Evolutionary conservation across 805 yeast species (phyloP).

Genomic region (Lachancea thermotolerans): DNA sequence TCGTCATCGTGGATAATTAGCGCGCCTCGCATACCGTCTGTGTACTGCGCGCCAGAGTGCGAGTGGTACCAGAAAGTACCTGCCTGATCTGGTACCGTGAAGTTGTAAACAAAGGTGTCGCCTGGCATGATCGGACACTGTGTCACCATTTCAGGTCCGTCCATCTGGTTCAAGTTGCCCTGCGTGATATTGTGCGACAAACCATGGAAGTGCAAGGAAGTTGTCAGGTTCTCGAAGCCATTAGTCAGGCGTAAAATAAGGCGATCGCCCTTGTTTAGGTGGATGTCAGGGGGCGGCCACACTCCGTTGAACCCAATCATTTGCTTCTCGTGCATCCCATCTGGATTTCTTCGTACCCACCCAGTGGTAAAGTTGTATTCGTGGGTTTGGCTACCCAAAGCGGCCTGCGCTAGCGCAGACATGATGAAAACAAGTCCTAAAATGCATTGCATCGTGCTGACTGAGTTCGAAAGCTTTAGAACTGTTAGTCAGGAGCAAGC

Average conservation of each 20-base stretch:
- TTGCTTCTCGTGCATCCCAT: slow-evolving; percentile 47
- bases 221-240: slow-evolving; percentile 44
- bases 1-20: slow-evolving; percentile 55
- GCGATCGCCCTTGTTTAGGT: slow-evolving; percentile 58
- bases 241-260: slow-evolving; percentile 55
- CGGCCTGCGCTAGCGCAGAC: not conserved
- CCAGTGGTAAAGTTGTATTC: slow-evolving; percentile 49
- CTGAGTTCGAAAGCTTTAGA: not conserved
- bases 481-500: not conserved
- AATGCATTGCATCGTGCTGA: not conserved
- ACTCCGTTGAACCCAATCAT: slow-evolving; percentile 62
- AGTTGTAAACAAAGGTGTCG: slow-evolving; percentile 59
- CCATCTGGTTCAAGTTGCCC: slow-evolving; percentile 46
- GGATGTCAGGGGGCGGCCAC: slow-evolving; percentile 70
- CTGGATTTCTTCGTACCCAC: slow-evolving; percentile 62
- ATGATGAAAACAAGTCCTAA: not conserved
- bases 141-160: slow-evolving; percentile 73
- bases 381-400: slow-evolving; percentile 36
- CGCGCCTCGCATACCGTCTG: slow-evolving; percentile 70
- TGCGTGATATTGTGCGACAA: slow-evolving; percentile 55
- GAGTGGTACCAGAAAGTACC: slow-evolving; percentile 87
- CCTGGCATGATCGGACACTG: slow-evolving; percentile 76
- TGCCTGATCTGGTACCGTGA: slow-evolving; percentile 57
- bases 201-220: slow-evolving; percentile 78
- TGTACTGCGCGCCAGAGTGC: slow-evolving; percentile 69